Conservation (phyloP, 345 rosid species). For the Eutrema yunnanense region DNA sequence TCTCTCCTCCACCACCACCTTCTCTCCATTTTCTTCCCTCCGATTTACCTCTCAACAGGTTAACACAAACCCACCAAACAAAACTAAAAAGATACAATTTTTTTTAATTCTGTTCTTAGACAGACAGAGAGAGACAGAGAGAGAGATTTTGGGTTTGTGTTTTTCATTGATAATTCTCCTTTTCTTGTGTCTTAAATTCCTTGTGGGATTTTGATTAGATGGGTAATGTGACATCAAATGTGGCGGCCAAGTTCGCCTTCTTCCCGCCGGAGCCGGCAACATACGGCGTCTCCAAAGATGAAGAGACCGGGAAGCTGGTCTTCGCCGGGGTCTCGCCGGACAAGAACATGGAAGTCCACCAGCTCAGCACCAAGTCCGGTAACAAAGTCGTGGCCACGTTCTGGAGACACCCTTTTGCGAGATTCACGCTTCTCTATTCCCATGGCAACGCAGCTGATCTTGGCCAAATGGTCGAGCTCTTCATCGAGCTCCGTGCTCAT, state of each 20-base stretch:
- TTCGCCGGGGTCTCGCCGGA: conserved; percentile 68
- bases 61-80: conserved; percentile 16
- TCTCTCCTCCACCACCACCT: conserved; percentile 26
- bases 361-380: conserved; percentile 68
- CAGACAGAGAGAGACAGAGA: background rate
- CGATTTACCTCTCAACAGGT: conserved; percentile 10
- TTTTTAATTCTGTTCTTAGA: conserved; percentile 5
- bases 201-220: conserved; percentile 31
- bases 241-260: conserved; percentile 96
- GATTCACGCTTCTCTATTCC: conserved; percentile 84
- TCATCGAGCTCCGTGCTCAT: conserved; percentile 94
- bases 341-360: conserved; percentile 75
- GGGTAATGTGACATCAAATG: conserved; percentile 94
- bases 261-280: conserved; percentile 98
- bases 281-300: conserved; percentile 54
- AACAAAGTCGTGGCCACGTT: conserved; percentile 83
- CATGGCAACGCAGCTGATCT: conserved; percentile 99
- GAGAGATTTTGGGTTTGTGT: conserved; percentile 23
- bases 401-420: conserved; percentile 93
- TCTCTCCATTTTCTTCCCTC: conserved; percentile 25
- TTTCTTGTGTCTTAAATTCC: background rate
- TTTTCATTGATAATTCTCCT: background rate
- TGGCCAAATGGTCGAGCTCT: conserved; percentile 94
- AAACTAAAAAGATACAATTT: background rate
- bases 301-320: conserved; percentile 56